Conservation (phyloP, 352 stramenopile species). For the Globisporangium cylindrosporum region DNA sequence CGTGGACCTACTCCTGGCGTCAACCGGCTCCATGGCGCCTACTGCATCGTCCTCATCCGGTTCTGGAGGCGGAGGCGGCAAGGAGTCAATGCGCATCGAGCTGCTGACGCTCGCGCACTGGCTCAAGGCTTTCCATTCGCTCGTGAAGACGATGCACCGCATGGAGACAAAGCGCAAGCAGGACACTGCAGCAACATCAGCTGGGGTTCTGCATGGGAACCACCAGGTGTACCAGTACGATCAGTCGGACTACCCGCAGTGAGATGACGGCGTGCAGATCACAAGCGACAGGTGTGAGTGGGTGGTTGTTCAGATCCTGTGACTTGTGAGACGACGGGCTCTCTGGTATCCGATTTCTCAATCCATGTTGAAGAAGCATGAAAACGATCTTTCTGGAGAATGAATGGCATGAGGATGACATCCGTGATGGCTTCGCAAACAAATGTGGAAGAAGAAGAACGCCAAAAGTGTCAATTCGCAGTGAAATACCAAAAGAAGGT, state of each 20-base stretch:
- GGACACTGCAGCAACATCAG: conserved; percentile 23
- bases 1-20: conserved; percentile 53
- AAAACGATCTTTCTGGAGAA: conserved; percentile 6
- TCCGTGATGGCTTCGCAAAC: not conserved
- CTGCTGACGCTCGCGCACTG: conserved; percentile 56
- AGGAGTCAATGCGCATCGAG: conserved; percentile 41
- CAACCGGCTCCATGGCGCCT: conserved; percentile 10
- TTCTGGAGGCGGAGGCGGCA: conserved; percentile 11
- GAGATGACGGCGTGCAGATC: not conserved
- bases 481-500: not conserved
- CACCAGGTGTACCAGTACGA: conserved; percentile 21
- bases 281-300: not conserved
- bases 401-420: not conserved
- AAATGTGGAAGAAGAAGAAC: not conserved
- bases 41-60: conserved; percentile 9
- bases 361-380: not conserved
- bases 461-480: not conserved
- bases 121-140: conserved; percentile 55
- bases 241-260: conserved; percentile 10
- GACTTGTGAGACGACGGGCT: not conserved
- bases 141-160: conserved; percentile 59
- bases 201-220: not conserved
- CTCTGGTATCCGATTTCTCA: not conserved
- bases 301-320: not conserved
- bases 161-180: conserved; percentile 47